Conservation (phyloP, 495 filamentous ascomycete genomes). For the Neohortaea acidophila region DNA sequence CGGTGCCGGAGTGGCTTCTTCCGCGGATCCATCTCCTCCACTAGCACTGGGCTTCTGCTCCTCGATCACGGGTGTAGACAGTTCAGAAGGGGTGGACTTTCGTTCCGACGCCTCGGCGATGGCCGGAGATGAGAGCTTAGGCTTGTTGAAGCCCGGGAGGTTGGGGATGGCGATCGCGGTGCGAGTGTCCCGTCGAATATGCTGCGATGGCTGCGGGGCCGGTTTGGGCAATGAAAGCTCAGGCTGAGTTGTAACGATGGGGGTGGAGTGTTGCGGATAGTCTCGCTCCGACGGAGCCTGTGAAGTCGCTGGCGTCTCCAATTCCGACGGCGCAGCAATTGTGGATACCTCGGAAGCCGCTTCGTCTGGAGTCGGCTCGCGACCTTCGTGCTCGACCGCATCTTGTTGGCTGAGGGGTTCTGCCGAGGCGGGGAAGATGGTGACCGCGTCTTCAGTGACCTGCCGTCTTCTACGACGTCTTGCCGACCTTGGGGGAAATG, state of each 20-base stretch:
- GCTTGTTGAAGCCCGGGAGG: slow-evolving; percentile 49
- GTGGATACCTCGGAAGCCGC: slow-evolving; percentile 25
- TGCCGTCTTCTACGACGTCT: slow-evolving; percentile 31
- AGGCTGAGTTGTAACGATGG: slow-evolving; percentile 38
- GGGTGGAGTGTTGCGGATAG: slow-evolving; percentile 56
- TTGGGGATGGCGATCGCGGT: slow-evolving; percentile 48
- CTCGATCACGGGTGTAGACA: slow-evolving; percentile 26
- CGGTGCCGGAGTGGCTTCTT: slow-evolving; percentile 27
- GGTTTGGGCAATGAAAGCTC: slow-evolving; percentile 12
- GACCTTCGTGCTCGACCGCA: slow-evolving; percentile 21
- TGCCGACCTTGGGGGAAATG: slow-evolving; percentile 43
- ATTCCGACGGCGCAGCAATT: slow-evolving; percentile 33
- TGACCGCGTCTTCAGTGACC: slow-evolving; percentile 24
- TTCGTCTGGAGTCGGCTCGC: slow-evolving; percentile 24
- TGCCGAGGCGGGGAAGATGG: no score
- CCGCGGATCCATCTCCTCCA: slow-evolving; percentile 16
- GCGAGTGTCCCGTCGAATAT: slow-evolving; percentile 32
- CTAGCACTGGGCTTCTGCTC: slow-evolving; percentile 19
- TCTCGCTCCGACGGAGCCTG: slow-evolving; percentile 49
- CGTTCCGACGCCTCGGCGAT: slow-evolving; percentile 28
- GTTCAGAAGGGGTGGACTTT: slow-evolving; percentile 22
- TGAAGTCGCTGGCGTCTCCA: slow-evolving; percentile 53
- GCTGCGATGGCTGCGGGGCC: slow-evolving; percentile 20
- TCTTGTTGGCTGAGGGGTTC: slow-evolving; percentile 39
- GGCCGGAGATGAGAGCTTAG: slow-evolving; percentile 30